Conservation (phyloP, 2,329 filamentous ascomycete genomes). For the Beauveria australis region DNA sequence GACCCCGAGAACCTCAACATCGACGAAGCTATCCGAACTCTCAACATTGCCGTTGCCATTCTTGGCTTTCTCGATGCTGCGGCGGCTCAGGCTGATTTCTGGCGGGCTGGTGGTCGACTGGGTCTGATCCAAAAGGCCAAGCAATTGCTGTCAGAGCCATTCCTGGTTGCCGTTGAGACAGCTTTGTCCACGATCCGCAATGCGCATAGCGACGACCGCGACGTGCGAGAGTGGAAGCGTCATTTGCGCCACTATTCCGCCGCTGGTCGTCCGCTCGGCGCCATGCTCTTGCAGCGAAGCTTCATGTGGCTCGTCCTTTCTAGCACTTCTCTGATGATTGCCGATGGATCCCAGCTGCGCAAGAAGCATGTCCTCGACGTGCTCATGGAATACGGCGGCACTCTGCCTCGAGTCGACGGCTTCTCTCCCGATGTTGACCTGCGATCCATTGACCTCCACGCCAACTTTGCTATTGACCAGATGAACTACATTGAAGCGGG, state of each 20-base stretch:
- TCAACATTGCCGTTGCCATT: constrained; percentile 76
- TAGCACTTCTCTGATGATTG: constrained; percentile 64
- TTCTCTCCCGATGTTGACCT: constrained; percentile 42
- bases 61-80: constrained; percentile 83
- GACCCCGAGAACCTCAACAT: constrained; percentile 51
- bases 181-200: constrained; percentile 87
- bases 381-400: constrained; percentile 52
- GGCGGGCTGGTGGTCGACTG: constrained; percentile 66
- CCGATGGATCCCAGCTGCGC: constrained; percentile 50
- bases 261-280: constrained; percentile 72
- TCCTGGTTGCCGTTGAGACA: constrained; percentile 79
- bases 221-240: constrained; percentile 78
- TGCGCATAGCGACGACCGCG: constrained; percentile 54
- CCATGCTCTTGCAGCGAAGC: constrained; percentile 82
- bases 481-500: constrained; percentile 82
- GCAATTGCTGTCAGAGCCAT: constrained; percentile 70
- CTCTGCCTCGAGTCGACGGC: constrained; percentile 16
- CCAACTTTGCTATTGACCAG: constrained; percentile 69
- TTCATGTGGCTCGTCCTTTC: constrained; percentile 81
- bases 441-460: constrained; percentile 53
- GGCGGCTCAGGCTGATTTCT: constrained; percentile 70
- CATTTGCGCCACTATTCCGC: constrained; percentile 76
- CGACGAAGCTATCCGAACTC: constrained; percentile 59
- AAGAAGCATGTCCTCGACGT: constrained; percentile 64
- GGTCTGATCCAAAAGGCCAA: constrained; percentile 64